These are phyloP conservation scores for Vigna hirtella DNA, from an alignment of 306 rosid genomes.

Conservation along the genomic window DNA sequence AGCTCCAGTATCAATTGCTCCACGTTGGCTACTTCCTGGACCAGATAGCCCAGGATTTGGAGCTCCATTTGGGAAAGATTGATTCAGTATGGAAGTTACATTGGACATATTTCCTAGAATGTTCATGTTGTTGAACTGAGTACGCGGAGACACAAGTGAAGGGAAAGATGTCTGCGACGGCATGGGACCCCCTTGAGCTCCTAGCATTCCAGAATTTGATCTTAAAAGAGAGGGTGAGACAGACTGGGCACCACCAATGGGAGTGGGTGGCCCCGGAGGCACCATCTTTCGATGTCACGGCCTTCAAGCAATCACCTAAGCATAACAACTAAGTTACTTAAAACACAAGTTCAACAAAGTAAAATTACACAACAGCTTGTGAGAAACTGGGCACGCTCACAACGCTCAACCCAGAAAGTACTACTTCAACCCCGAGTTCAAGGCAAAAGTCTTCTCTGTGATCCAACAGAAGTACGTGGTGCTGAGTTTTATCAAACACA, in stretches of 20 bases:
- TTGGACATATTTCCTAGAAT: constrained; percentile 84
- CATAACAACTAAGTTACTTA: constrained; percentile 56
- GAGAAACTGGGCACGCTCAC: constrained; percentile 40
- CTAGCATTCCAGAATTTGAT: constrained; percentile 87
- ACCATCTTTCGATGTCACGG: constrained; percentile 65
- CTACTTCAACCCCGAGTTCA: constrained; percentile 50
- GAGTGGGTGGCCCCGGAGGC: constrained; percentile 90
- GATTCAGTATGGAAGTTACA: constrained; percentile 81
- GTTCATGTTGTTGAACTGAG: constrained; percentile 72
- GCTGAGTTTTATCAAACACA: constrained; percentile 61
- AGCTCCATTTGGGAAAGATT: constrained; percentile 76
- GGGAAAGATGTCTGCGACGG: constrained; percentile 79
- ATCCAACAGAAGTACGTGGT: constrained; percentile 59
- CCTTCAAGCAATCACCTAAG: constrained; percentile 51
- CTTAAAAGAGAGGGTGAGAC: constrained; percentile 83
- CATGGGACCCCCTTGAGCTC: constrained; percentile 80
- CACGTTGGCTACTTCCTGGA: constrained; percentile 79
- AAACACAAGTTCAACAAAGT: constrained; percentile 54
- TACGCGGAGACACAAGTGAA: constrained; percentile 77
- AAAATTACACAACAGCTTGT: constrained; percentile 51
- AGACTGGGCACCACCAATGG: constrained; percentile 88
- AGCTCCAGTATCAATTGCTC: constrained; percentile 72
- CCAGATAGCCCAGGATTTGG: constrained; percentile 74
- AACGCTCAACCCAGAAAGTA: constrained; percentile 57
- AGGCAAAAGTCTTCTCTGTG: constrained; percentile 58